phyloP scores from a whole-genome alignment of 2,329 filamentous ascomycete species.

The Apiospora koreana region DNA sequence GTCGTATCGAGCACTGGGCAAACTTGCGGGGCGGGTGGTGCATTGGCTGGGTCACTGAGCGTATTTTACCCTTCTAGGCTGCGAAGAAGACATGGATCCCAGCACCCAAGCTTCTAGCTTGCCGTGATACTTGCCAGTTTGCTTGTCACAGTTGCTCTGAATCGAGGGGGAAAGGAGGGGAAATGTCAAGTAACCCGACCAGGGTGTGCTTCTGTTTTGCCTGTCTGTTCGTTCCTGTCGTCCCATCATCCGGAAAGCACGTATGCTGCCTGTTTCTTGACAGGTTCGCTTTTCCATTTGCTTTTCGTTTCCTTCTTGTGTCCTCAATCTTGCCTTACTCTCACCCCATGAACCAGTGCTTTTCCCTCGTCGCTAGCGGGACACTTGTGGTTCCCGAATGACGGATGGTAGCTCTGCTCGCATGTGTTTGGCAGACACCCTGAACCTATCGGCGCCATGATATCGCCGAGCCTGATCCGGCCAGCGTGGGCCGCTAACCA shows the following conservation, averaged over 20 bases:
- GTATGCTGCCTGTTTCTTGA: neutral
- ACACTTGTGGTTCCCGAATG: constrained; percentile 10
- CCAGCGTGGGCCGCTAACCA: constrained; percentile 31
- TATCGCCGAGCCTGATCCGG: constrained; percentile 28
- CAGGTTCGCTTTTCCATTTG: neutral
- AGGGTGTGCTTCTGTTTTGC: neutral
- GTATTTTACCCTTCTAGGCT: neutral
- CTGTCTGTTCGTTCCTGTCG: neutral
- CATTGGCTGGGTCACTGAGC: neutral
- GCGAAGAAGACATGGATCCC: neutral
- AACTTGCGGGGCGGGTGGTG: neutral
- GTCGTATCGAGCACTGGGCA: neutral
- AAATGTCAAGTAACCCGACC: neutral
- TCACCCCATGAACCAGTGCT: neutral
- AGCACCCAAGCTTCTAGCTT: constrained; percentile 1
- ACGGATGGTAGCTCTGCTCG: constrained; percentile 11
- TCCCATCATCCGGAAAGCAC: neutral
- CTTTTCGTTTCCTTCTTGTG: neutral
- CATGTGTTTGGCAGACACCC: constrained; percentile 22
- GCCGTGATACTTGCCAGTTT: constrained; percentile 2
- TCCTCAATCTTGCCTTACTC: neutral
- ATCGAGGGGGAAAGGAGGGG: constrained; percentile 4
- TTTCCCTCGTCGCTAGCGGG: neutral
- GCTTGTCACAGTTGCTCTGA: neutral
- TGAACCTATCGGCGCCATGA: constrained; percentile 26